Evolutionary conservation across 495 filamentous ascomycete genomes (phyloP), one percentile per base, ranked within the genome.

Genomic region (Aspergillus haitiensis): DNA sequence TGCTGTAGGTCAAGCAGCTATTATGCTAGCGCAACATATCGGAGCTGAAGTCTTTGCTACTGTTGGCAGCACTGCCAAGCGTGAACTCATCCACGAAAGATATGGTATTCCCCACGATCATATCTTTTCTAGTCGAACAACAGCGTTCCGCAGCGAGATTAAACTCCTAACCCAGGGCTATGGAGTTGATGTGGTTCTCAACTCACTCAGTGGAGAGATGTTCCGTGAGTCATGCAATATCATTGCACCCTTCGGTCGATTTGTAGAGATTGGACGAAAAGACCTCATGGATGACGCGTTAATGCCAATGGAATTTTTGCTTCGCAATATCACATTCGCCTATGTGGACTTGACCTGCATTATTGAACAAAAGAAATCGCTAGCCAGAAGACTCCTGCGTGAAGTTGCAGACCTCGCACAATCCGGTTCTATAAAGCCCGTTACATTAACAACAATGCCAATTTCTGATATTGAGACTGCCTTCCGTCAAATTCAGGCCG

Each of bases 11-110:
- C 84, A 87, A 64, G 84, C 84, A 13, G 80, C 85, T 7, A 84
- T 88, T 55, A 67, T 70, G 27, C 48, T 89, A 0, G 81, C 83
- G 0, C 78, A 85, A 42, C 73, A 76, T 62, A 58, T 82, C 12
- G 82, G 82, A 1, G 83, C 84, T 5, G 78, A 85, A 57, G 74
- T 89, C 13, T 88, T 80, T 65, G 81, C 74, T 0, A 88, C 85
- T 0, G 86, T 84, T 0, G 78, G 81, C 0, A 79, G 73, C 6
- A 56, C 72, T 1, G 77, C 81, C 34, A 84, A 87, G 71, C 79
- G 78, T 45, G 63, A 76, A 5, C 70, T 85, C 11, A 68, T 90
- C 11, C 70, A 75, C 27, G 66, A 72, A 16, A 67, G 75, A 13
- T 85, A 79, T 60, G 73, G 72, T 10, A 71, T 90, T 10, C 72